Evolutionary conservation across 108 stramenopile species (phyloP).

Genomic region (Conticribra weissflogii): DNA sequence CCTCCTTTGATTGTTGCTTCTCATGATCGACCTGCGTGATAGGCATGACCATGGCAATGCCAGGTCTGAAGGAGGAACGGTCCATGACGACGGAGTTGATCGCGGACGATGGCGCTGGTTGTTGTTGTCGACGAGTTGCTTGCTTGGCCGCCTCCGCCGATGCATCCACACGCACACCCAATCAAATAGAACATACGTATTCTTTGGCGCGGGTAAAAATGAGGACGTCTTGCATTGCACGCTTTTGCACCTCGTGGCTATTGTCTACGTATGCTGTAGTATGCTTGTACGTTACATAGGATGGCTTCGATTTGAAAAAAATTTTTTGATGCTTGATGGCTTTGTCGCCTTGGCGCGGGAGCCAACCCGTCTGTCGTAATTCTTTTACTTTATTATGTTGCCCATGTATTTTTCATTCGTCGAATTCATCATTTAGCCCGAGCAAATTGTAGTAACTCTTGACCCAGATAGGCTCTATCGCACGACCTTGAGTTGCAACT

Average conservation of each 20-base stretch:
- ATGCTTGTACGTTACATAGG: not conserved
- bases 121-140: not conserved
- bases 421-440: not conserved
- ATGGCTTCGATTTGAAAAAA: not conserved
- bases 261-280: not conserved
- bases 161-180: not conserved
- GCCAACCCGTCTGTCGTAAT: too few relatives aligned
- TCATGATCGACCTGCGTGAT: not conserved
- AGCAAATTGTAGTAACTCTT: not conserved
- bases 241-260: not conserved
- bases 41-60: not conserved
- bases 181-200: not conserved
- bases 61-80: not conserved
- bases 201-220: not conserved
- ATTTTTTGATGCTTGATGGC: not conserved
- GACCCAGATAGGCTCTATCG: not conserved
- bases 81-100: not conserved
- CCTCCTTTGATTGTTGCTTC: not conserved
- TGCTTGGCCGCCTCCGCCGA: too few relatives aligned
- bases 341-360: too few relatives aligned
- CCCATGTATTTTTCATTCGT: not conserved
- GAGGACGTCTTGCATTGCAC: not conserved
- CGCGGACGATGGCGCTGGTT: not conserved
- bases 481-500: not conserved
- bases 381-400: too few relatives aligned